These are phyloP conservation scores for Shiraia sp. DNA, from an alignment of 2,329 filamentous ascomycete species.

Conservation along the genomic window DNA sequence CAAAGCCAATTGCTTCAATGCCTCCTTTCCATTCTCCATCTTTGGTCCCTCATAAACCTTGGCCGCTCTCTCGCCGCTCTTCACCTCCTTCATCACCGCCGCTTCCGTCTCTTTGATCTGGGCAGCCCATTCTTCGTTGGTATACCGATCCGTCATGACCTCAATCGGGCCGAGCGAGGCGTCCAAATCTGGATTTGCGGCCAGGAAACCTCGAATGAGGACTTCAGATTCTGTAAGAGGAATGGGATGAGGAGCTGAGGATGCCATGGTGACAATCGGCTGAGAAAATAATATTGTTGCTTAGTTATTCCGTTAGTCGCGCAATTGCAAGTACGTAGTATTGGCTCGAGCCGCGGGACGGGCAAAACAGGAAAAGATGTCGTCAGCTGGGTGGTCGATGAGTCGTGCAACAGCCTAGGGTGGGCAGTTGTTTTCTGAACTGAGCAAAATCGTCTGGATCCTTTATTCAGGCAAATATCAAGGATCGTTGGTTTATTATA, in stretches of 20 bases:
- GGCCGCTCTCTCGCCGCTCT: slow-evolving; percentile 29
- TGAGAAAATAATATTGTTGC: slow-evolving; percentile 11
- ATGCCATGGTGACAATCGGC: slow-evolving; percentile 12
- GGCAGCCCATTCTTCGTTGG: slow-evolving; percentile 50
- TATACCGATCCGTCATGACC: slow-evolving; percentile 49
- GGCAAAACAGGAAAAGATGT: too few species aligned
- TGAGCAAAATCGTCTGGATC: too few species aligned
- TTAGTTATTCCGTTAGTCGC: slow-evolving; percentile 5
- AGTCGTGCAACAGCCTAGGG: slow-evolving; percentile 3
- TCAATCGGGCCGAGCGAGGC: slow-evolving; percentile 30
- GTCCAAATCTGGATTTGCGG: slow-evolving; percentile 36
- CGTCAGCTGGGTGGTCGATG: slow-evolving; percentile 8
- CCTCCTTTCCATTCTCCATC: slow-evolving; percentile 30
- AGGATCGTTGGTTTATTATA: slow-evolving; percentile 20
- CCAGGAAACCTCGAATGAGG: slow-evolving; percentile 38
- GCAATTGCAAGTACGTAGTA: slow-evolving; percentile 3
- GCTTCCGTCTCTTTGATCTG: slow-evolving; percentile 46
- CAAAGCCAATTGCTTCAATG: slow-evolving; percentile 36
- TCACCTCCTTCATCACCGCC: slow-evolving; percentile 31
- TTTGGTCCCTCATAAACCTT: slow-evolving; percentile 33
- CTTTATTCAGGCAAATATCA: background rate
- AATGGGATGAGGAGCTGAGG: slow-evolving; percentile 25
- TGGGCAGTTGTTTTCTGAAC: too few species aligned
- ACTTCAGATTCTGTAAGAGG: slow-evolving; percentile 39
- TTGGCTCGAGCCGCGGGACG: slow-evolving; percentile 5